Base-by-base conservation (phyloP, 2,329 filamentous ascomycete genomes). In the Phyllosticta citrichinensis region DNA sequence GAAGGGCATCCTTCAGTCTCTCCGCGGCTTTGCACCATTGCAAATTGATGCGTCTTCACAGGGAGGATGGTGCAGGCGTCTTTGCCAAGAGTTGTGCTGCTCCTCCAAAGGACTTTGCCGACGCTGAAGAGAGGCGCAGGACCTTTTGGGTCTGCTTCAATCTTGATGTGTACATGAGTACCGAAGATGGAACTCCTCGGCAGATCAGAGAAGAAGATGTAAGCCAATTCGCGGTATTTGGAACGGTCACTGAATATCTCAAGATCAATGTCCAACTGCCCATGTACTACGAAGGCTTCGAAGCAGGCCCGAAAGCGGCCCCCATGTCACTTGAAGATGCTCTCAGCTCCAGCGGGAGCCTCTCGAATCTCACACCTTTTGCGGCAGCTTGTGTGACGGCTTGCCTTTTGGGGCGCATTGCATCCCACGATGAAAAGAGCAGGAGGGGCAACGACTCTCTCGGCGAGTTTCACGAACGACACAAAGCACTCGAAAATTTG, bases 121-220 rank as follows among this genome's bases (percentile, higher is more conserved):
- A 97, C 71, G 83, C 85, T 61, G 94, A 97, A 75, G 94, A 99
- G 72, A 82, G 94, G 66, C 83, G 94, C 58, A 83, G 94, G 65
- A 96, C 91, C 0, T 97, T 97, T 67, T 99, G 94, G 94, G 87
- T 94, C 85, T 84, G 88, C 3, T 97, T 96, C 69, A 91, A 87
- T 67, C 79, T 91, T 64, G 94, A 97, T 70, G 85, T 94, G 58
- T 97, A 96, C 74, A 89, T 91, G 5, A 97, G 91, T 68, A 94
- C 97, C 61, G 94, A 94, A 35, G 97, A 94, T 2, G 94, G 94
- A 6, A 97, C 94, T 94, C 94, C 94, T 0, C 93, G 97, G 89
- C 86, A 83, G 0, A 84, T 97, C 60, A 93, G 97, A 65, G 94
- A 99, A 75, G 84, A 83, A 70, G 94, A 99, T 72, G 83, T 85